Percentiles rank a stretch among this genome's conserved stretches.
These are phyloP conservation scores for Podila horticola DNA, from an alignment of 192 early-diverging fungal genomes.

Conservation along the genomic window DNA sequence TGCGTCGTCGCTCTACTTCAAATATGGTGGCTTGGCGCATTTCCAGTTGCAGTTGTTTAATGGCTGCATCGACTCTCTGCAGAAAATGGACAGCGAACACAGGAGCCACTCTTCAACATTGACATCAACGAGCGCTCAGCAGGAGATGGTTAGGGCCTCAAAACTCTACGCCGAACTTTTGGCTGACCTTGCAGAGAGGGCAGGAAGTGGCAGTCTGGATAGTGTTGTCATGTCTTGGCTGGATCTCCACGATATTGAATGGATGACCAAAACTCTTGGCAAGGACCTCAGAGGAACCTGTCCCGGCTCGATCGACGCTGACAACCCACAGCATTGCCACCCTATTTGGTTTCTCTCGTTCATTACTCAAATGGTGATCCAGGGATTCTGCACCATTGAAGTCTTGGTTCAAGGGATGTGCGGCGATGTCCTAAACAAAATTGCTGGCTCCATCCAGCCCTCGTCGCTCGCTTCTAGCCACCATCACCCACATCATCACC, in stretches of 20 bases:
- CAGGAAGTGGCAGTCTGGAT: constrained; percentile 31
- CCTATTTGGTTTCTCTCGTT: constrained; percentile 41
- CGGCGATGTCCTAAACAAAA: constrained; percentile 23
- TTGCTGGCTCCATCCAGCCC: constrained; percentile 16
- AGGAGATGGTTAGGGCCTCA: constrained; percentile 19
- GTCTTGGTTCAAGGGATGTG: constrained; percentile 41
- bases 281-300: not conserved
- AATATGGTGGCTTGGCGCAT: constrained; percentile 31
- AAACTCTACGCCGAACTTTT: constrained; percentile 27
- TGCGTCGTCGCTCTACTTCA: constrained; percentile 17
- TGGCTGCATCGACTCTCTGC: constrained; percentile 27
- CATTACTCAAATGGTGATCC: constrained; percentile 41
- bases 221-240: constrained; percentile 41
- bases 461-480: constrained; percentile 8
- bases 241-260: constrained; percentile 22
- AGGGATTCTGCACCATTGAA: constrained; percentile 41
- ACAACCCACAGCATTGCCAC: not conserved
- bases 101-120: not conserved
- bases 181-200: constrained; percentile 37
- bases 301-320: not conserved
- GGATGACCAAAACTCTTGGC: constrained; percentile 32
- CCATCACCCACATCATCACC: constrained; percentile 1
- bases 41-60: constrained; percentile 32
- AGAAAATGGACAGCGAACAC: constrained; percentile 11
- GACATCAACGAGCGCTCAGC: not conserved